Evolutionary conservation across 73 alveolate genomes (phyloP).

Genomic region (Breviolum minutum): DNA sequence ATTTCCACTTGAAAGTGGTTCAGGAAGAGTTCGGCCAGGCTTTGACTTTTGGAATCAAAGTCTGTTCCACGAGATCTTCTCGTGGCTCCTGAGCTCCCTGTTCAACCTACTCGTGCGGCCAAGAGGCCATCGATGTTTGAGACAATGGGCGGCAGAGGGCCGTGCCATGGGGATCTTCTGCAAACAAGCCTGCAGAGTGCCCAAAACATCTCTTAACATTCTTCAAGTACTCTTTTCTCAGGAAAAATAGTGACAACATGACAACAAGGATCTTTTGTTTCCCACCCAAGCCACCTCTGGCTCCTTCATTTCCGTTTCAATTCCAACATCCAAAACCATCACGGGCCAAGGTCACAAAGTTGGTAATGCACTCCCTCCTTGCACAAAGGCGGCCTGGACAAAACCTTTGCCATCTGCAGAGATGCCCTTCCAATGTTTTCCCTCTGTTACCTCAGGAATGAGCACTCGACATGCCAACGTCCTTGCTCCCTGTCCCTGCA

Average conservation of each 20-base stretch:
- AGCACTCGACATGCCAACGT: neutral
- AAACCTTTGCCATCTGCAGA: slow-evolving; percentile 84
- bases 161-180: slow-evolving; percentile 90
- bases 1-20: too few species aligned
- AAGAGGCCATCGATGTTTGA: slow-evolving; percentile 63
- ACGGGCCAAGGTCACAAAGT: too few species aligned
- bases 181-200: slow-evolving; percentile 39
- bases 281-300: too few species aligned
- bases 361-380: too few species aligned
- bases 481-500: neutral
- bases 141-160: slow-evolving; percentile 60
- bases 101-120: neutral
- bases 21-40: neutral
- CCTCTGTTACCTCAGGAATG: slow-evolving; percentile 54
- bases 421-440: slow-evolving; percentile 88
- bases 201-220: too few species aligned
- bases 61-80: neutral
- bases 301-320: too few species aligned
- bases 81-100: neutral
- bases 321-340: too few species aligned
- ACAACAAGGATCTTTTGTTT: too few species aligned
- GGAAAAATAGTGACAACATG: too few species aligned
- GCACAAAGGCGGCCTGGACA: slow-evolving; percentile 30
- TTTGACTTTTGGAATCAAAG: neutral
- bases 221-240: too few species aligned